These are phyloP conservation scores for Daedaleopsis nitida DNA, from an alignment of 768 basidiomycete genomes.

Conservation along the genomic window DNA sequence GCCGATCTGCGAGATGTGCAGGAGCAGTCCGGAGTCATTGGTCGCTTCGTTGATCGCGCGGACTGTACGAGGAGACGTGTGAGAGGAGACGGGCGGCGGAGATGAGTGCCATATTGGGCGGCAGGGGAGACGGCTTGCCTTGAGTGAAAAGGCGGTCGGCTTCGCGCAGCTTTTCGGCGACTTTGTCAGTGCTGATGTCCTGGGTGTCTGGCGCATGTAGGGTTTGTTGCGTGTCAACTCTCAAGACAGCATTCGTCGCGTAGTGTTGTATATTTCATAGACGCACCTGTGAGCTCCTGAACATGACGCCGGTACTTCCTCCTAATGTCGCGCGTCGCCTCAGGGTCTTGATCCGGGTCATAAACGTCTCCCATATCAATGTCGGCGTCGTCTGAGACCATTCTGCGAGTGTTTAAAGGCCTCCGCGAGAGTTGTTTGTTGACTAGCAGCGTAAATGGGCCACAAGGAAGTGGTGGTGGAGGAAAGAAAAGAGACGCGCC, in stretches of 20 bases:
- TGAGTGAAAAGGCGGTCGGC: constrained; percentile 67
- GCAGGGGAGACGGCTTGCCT: constrained; percentile 40
- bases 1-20: constrained; percentile 75
- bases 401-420: not conserved
- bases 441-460: not conserved
- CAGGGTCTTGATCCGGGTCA: constrained; percentile 84
- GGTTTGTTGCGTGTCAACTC: not conserved
- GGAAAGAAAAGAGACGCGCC: not conserved
- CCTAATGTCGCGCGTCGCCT: constrained; percentile 74
- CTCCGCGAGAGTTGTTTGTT: not conserved
- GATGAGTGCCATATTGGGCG: constrained; percentile 5
- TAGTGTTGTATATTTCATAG: not conserved
- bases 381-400: not conserved
- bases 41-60: constrained; percentile 86
- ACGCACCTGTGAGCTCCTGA: constrained; percentile 56
- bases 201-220: constrained; percentile 32
- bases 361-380: constrained; percentile 36
- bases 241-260: too few relatives aligned
- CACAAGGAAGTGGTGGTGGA: not conserved
- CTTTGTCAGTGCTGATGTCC: constrained; percentile 53
- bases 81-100: not conserved
- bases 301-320: constrained; percentile 69
- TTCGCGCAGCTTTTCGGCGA: constrained; percentile 55
- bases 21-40: constrained; percentile 82
- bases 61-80: constrained; percentile 41